phyloP scores from a whole-genome alignment of 306 rosid species.

The Adenanthera pavonina region DNA sequence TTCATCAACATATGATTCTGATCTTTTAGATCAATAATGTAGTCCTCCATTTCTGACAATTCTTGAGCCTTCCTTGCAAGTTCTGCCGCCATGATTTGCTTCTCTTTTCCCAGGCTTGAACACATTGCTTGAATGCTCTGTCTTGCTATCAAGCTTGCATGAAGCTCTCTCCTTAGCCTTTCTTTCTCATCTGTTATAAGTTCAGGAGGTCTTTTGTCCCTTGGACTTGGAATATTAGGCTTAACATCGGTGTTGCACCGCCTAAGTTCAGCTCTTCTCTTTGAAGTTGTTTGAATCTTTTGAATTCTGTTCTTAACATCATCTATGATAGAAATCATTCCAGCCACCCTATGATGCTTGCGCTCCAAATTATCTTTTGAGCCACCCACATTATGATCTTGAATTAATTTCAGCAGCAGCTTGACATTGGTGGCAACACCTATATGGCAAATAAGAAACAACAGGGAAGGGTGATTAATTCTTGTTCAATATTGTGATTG shows the following conservation, averaged over 20 bases:
- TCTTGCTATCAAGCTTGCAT: slow-evolving; percentile 67
- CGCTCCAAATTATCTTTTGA: slow-evolving; percentile 63
- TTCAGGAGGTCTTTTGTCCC: slow-evolving; percentile 58
- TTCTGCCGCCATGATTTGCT: slow-evolving; percentile 87
- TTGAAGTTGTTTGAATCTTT: slow-evolving; percentile 51
- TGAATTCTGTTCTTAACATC: slow-evolving; percentile 71
- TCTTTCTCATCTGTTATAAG: slow-evolving; percentile 77
- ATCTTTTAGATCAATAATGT: slow-evolving; percentile 64
- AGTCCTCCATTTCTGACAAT: slow-evolving; percentile 71
- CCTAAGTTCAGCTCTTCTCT: slow-evolving; percentile 69
- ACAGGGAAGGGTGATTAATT: not conserved
- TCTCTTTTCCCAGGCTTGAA: slow-evolving; percentile 91
- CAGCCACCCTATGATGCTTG: slow-evolving; percentile 72
- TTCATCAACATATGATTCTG: slow-evolving; percentile 74
- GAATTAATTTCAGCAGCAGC: slow-evolving; percentile 72
- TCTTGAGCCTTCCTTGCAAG: slow-evolving; percentile 85
- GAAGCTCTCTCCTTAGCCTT: slow-evolving; percentile 69
- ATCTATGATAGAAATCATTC: slow-evolving; percentile 76
- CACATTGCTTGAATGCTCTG: slow-evolving; percentile 92
- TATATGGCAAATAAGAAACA: slow-evolving; percentile 25
- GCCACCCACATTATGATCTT: slow-evolving; percentile 72
- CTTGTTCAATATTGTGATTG: not conserved
- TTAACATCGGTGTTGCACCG: slow-evolving; percentile 79
- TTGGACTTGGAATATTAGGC: slow-evolving; percentile 56
- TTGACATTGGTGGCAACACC: slow-evolving; percentile 76